Evolutionary conservation across 2,329 filamentous ascomycete species (phyloP).

Genomic region (Podosphaera leucotricha): DNA sequence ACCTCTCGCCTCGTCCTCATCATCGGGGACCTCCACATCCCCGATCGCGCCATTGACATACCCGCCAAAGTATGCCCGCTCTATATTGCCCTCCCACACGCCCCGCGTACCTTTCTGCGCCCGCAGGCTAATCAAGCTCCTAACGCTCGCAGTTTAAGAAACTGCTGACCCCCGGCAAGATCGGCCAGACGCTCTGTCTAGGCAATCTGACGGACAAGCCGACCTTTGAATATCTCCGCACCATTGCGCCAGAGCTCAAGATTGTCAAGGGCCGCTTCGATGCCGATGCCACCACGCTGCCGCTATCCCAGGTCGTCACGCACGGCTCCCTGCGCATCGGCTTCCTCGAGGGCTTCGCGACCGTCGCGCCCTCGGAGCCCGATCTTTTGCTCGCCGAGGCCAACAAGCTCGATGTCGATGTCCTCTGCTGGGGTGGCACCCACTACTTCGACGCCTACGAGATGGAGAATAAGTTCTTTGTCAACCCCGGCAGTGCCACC

Average conservation of each 20-base stretch:
- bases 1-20: conserved; percentile 80
- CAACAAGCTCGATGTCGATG: conserved; percentile 43
- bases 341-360: conserved; percentile 44
- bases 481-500: conserved; percentile 44
- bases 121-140: no score
- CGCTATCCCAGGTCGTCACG: conserved; percentile 40
- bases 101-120: conserved; percentile 2
- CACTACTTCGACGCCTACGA: conserved; percentile 48
- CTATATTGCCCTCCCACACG: conserved; percentile 1
- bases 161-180: conserved; percentile 62
- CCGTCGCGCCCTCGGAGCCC: conserved; percentile 38
- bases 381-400: conserved; percentile 44
- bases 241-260: conserved; percentile 48
- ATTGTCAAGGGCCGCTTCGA: conserved; percentile 45
- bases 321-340: conserved; percentile 42
- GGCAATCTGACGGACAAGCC: conserved; percentile 60
- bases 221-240: conserved; percentile 60
- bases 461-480: conserved; percentile 54
- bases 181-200: conserved; percentile 57
- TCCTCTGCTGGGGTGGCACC: conserved; percentile 44
- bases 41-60: conserved; percentile 75
- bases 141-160: conserved; percentile 45
- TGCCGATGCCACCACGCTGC: conserved; percentile 40
- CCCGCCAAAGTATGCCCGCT: conserved; percentile 49
- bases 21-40: conserved; percentile 83